Conservation (phyloP, 2,329 filamentous ascomycete species). For the Botrytis cinerea region DNA sequence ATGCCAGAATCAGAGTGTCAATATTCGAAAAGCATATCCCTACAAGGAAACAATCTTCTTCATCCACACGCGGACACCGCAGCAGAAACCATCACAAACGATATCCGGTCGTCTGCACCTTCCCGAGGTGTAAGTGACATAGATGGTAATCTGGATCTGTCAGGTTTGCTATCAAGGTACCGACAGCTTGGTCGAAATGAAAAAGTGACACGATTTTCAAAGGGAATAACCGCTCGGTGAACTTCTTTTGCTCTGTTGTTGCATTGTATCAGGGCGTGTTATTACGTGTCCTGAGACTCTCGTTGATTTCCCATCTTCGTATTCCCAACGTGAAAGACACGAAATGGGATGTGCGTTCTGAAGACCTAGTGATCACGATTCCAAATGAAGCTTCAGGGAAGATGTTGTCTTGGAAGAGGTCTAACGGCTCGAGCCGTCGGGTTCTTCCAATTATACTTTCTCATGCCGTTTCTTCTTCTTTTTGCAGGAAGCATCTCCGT, state of each 20-base stretch:
- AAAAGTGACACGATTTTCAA: background rate
- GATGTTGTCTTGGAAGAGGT: background rate
- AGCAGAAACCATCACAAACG: background rate
- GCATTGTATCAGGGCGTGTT: constrained; percentile 10
- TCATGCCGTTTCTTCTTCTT: background rate
- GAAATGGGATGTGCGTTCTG: background rate
- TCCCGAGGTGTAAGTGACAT: constrained; percentile 5
- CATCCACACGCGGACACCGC: background rate
- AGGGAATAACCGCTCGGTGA: background rate
- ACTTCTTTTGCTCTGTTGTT: background rate
- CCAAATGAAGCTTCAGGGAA: background rate
- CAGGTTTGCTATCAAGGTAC: constrained; percentile 11
- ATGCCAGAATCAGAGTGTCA: too few species aligned
- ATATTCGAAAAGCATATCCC: background rate
- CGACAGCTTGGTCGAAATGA: constrained; percentile 17
- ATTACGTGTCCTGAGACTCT: constrained; percentile 13
- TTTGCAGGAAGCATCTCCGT: background rate
- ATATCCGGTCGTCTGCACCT: constrained; percentile 12
- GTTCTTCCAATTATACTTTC: background rate
- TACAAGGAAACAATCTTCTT: background rate
- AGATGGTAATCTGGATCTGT: background rate
- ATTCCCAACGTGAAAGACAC: background rate
- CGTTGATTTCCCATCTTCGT: constrained; percentile 1
- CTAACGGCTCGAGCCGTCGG: background rate
- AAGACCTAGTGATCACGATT: background rate